Base-by-base conservation (phyloP, 2,329 filamentous ascomycete genomes). In the Calonectria hawksworthii region DNA sequence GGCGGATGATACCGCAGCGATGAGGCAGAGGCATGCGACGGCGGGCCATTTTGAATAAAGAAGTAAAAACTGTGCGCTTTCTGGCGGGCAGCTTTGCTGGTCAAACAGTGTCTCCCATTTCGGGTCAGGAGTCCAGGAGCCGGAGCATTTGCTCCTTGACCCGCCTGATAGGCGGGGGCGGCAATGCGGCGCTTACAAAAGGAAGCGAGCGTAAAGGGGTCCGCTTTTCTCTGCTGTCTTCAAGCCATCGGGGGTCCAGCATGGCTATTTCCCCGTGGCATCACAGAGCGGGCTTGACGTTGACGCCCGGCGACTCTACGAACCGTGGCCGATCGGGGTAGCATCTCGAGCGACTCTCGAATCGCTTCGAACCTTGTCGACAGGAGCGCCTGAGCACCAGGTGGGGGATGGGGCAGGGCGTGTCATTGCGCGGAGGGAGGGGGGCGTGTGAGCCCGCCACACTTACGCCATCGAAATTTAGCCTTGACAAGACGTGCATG, bases 111-210 rank as follows among this genome's bases (percentile, higher is more conserved):
- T 80, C 77, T 80, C 81, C 75, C 76, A 73, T 75, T 76, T 77
- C 70, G 74, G 77, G 71, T 72, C 74, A 74, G 75, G 73, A 79
- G 81, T 76, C 73, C 66, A 79, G 75, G 52, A 75, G 21, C 80
- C 83, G 83, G 83, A 85, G 83, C 83, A 79, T 81, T 81, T 78
- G 83, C 83, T 85, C 83, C 83, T 78, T 78, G 77, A 75, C 75
- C 73, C 75, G 80, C 76, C 78, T 80, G 78, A 80, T 80, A 82
- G 83, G 83, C 77, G 77, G 78, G 79, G 75, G 79, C 75, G 73
- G 76, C 74, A 80, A 79, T 78, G 81, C 80, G 73, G 81, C 82
- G 81, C 82, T 82, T 82, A 79, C 80, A 79, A 80, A 78, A 77
- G 71, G 63, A 80, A 70, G 69, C 70, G 68, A 78, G 63, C 34